These are phyloP conservation scores for Termitomyces sp. DNA, from an alignment of 768 basidiomycete genomes.

Conservation along the genomic window DNA sequence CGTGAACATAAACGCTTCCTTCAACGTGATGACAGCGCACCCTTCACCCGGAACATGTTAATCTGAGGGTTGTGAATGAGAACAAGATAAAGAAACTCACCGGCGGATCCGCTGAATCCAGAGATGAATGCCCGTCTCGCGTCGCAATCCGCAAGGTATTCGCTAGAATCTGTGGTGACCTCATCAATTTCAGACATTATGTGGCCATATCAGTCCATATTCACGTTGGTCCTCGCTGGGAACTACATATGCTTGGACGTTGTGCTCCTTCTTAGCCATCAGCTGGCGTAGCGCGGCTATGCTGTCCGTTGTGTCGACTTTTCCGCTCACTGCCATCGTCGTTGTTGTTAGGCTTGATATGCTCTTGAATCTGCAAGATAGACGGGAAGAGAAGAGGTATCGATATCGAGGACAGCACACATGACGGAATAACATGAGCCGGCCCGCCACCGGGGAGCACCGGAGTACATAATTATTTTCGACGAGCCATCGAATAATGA, in stretches of 20 bases:
- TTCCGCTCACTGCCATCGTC: slow-evolving; percentile 33
- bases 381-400: slow-evolving; percentile 3
- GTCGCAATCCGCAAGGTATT: slow-evolving; percentile 84
- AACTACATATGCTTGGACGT: slow-evolving; percentile 70
- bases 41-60: slow-evolving; percentile 30
- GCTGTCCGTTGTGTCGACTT: slow-evolving; percentile 57
- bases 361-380: background rate
- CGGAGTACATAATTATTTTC: background rate
- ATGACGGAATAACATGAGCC: slow-evolving; percentile 11
- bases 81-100: slow-evolving; percentile 27
- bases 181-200: background rate
- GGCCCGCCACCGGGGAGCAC: background rate
- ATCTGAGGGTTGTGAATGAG: background rate
- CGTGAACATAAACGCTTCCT: slow-evolving; percentile 81
- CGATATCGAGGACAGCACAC: slow-evolving; percentile 10
- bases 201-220: slow-evolving; percentile 19
- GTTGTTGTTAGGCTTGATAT: slow-evolving; percentile 17
- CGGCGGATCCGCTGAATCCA: slow-evolving; percentile 92
- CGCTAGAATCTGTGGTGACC: slow-evolving; percentile 63
- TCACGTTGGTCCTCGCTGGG: slow-evolving; percentile 92
- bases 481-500: no score
- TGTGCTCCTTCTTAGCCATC: slow-evolving; percentile 47
- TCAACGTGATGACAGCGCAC: slow-evolving; percentile 67
- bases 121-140: slow-evolving; percentile 84
- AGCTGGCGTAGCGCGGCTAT: slow-evolving; percentile 60